These are phyloP conservation scores for Fimicolochytrium jonesii DNA, from an alignment of 192 early-diverging fungal genomes.

Conservation along the genomic window DNA sequence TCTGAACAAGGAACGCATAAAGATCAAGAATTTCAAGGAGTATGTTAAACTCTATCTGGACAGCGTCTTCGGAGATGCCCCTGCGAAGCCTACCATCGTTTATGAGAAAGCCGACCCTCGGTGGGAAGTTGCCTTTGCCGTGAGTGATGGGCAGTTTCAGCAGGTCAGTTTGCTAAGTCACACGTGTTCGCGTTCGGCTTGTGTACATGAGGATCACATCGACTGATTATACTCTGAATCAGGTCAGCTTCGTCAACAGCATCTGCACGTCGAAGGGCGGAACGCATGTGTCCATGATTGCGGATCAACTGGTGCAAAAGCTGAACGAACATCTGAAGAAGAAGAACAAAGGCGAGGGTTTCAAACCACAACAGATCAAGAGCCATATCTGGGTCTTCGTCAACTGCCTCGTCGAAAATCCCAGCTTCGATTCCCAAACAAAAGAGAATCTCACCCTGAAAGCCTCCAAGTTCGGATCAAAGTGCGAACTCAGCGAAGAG, in stretches of 20 bases:
- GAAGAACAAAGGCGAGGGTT: constrained; percentile 57
- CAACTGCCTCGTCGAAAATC: constrained; percentile 91
- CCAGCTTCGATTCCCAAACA: constrained; percentile 96
- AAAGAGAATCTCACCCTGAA: constrained; percentile 92
- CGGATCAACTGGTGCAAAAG: constrained; percentile 70
- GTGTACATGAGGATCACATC: neutral
- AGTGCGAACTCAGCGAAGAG: constrained; percentile 65
- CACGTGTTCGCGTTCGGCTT: too few relatives aligned
- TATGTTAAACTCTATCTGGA: constrained; percentile 77
- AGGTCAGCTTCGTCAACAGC: constrained; percentile 91
- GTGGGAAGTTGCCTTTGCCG: constrained; percentile 92
- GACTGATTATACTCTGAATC: neutral
- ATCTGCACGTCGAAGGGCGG: constrained; percentile 95
- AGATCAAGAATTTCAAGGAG: constrained; percentile 85
- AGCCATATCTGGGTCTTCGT: constrained; percentile 90
- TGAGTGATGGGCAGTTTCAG: constrained; percentile 91
- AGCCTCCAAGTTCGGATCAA: constrained; percentile 72
- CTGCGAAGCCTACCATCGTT: constrained; percentile 35
- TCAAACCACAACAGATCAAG: constrained; percentile 84
- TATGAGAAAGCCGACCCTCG: constrained; percentile 73
- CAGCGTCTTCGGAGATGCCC: constrained; percentile 1
- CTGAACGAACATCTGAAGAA: constrained; percentile 66
- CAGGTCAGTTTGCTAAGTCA: too few relatives aligned
- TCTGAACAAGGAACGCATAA: constrained; percentile 78
- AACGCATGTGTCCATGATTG: constrained; percentile 76